phyloP scores from a whole-genome alignment of 2,329 filamentous ascomycete genomes.

The Diaporthe sp. region DNA sequence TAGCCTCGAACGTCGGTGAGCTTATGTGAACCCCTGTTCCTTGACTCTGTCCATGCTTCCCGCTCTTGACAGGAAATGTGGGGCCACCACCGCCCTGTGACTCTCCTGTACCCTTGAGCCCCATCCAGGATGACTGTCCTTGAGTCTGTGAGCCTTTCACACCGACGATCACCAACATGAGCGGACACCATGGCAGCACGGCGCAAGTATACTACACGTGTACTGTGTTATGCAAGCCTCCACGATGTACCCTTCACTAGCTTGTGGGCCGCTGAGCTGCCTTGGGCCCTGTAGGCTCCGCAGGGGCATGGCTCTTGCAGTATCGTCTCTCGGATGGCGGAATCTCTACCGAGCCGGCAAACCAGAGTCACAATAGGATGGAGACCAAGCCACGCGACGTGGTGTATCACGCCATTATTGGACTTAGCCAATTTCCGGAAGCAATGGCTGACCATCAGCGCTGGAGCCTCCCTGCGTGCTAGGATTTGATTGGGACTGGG shows the following conservation, averaged over 20 bases:
- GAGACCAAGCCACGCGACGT: constrained; percentile 32
- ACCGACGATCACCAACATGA: neutral
- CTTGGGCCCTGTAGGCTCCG: neutral
- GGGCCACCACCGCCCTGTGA: constrained; percentile 22
- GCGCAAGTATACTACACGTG: neutral
- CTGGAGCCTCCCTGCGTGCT: neutral
- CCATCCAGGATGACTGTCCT: constrained; percentile 1
- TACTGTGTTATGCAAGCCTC: neutral
- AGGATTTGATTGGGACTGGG: constrained; percentile 1
- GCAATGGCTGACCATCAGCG: constrained; percentile 1
- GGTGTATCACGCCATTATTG: constrained; percentile 34
- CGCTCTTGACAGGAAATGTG: constrained; percentile 42
- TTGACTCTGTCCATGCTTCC: constrained; percentile 31
- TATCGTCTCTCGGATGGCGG: constrained; percentile 13
- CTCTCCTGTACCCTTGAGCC: constrained; percentile 32
- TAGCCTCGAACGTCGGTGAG: constrained; percentile 27
- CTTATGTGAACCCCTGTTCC: constrained; percentile 35
- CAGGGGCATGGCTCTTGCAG: neutral
- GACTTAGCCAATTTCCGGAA: constrained; percentile 16
- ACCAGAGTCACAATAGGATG: constrained; percentile 13
- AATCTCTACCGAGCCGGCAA: constrained; percentile 21
- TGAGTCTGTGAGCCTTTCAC: neutral
- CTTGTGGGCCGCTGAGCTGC: constrained; percentile 5
- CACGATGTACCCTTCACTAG: neutral
- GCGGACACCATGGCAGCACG: neutral